These are phyloP conservation scores for Fusarium virguliforme DNA, from an alignment of 2,329 filamentous ascomycete genomes.

Conservation along the genomic window DNA sequence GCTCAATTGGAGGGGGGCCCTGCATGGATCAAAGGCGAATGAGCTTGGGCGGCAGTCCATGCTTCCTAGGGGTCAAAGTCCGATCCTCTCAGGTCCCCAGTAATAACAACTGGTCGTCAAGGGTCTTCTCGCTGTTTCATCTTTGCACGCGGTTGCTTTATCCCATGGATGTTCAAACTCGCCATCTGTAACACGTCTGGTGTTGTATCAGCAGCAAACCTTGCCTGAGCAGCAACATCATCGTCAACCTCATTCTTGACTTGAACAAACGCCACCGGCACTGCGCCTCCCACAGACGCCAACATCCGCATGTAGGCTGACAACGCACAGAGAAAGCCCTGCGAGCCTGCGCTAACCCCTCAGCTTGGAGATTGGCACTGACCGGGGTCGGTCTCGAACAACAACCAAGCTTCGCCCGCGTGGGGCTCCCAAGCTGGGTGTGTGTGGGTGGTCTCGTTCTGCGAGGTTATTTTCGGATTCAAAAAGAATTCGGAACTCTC, in stretches of 20 bases:
- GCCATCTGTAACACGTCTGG: slow-evolving; percentile 31
- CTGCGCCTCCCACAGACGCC: slow-evolving; percentile 14
- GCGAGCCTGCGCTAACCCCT: slow-evolving; percentile 27
- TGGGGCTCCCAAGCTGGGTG: slow-evolving; percentile 34
- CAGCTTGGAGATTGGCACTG: slow-evolving; percentile 40
- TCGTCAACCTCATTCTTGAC: not conserved
- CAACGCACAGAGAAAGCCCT: slow-evolving; percentile 26
- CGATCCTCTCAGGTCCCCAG: slow-evolving; percentile 16
- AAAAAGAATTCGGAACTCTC: slow-evolving; percentile 1
- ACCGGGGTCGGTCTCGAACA: slow-evolving; percentile 45
- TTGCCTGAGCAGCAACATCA: not conserved
- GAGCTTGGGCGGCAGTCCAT: not conserved
- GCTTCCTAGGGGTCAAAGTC: slow-evolving; percentile 28
- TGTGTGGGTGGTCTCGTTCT: slow-evolving; percentile 17
- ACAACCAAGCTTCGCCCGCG: slow-evolving; percentile 49
- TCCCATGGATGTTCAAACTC: slow-evolving; percentile 20
- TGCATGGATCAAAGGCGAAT: not conserved
- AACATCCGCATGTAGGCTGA: slow-evolving; percentile 26
- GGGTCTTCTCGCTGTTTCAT: slow-evolving; percentile 40
- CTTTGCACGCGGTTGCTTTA: slow-evolving; percentile 28
- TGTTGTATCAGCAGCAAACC: not conserved
- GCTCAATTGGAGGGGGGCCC: slow-evolving; percentile 31
- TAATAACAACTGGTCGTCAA: slow-evolving; percentile 33
- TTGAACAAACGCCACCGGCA: slow-evolving; percentile 3
- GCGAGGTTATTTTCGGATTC: slow-evolving; percentile 36